A percentile compares a stretch with the other conserved stretches of the same genome.
Evolutionary conservation across 228 moss, liverwort and hornwort genomes (phyloP).

Genomic region (Sphagnum magellanicum): DNA sequence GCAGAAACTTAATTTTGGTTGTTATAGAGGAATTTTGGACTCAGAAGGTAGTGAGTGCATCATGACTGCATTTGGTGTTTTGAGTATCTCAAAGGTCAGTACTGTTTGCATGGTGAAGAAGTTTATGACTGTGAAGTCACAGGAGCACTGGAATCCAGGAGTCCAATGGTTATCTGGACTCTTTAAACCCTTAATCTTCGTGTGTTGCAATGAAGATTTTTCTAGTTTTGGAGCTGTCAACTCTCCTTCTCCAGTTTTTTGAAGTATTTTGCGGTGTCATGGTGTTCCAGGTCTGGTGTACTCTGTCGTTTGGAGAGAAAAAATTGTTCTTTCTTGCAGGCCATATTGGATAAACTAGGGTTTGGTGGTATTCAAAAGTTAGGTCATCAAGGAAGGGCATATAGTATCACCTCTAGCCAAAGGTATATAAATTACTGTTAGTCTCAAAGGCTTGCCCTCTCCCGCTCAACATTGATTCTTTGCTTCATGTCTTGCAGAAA

Average conservation of each 20-base stretch:
- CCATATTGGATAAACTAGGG: too few relatives aligned
- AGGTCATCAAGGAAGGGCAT: too few relatives aligned
- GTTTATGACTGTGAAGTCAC: not conserved
- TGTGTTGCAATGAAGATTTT: too few relatives aligned
- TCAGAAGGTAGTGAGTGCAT: not conserved
- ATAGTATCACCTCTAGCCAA: too few relatives aligned
- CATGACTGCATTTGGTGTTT: too few relatives aligned
- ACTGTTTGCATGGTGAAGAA: not conserved
- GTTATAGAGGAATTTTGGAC: not conserved
- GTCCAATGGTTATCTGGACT: not conserved
- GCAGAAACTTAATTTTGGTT: not conserved
- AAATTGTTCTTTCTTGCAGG: too few relatives aligned
- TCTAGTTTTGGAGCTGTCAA: too few relatives aligned
- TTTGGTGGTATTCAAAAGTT: too few relatives aligned
- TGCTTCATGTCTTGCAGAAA: slow-evolving; percentile 1
- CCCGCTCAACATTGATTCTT: not conserved
- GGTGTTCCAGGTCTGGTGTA: too few relatives aligned
- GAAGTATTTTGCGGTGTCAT: too few relatives aligned
- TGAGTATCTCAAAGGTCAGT: not conserved
- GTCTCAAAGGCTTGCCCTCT: not conserved
- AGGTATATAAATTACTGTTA: not conserved
- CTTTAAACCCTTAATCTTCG: not conserved
- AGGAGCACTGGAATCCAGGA: not conserved
- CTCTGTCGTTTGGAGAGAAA: too few relatives aligned
- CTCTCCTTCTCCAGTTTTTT: too few relatives aligned